Base-by-base conservation (phyloP, 768 basidiomycete genomes). In the Tulasnella sp. region DNA sequence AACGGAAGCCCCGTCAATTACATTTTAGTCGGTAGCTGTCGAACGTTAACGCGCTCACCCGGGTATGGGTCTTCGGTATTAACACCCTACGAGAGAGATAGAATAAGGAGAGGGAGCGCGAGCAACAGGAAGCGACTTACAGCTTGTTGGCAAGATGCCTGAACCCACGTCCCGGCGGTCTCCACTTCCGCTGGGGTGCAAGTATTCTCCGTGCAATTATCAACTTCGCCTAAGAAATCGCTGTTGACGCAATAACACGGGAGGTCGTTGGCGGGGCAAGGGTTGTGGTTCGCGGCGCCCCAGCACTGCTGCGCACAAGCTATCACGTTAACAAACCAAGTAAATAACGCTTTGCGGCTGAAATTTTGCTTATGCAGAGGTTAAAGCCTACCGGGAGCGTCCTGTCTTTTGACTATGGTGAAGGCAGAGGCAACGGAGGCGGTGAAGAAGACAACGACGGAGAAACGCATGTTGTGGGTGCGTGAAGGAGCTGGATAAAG, bases 391-490 rank as follows among this genome's bases (percentile, higher is more conserved):
- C 64, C 14, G 28, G 64, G 64, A 69, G 18, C 64, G 31, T 69
- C 64, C 64, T 69, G 64, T 31, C 64, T 9, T 18, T 37, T 69
- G 34, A 69, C 3, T 5, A 69, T 3, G 14, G 31, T 69, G 64
- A 69, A 31, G 64, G 31, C 64, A 31, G 64, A 69, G 31, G 28
- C 64, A 37, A 69, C 31, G 18, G 64, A 69, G 16, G 64, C 31
- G 14, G 64, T 31, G 34, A 20, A 28, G 31, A 69, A 16, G 18
- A 69, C 31, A 11, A 34, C 64, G 34, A 69, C 18, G 64, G 64
- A 69, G 34, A 69, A 69, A 37, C 64, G 64, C 64, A 69, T 69
- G 28, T 34, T 69, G 64, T 69, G 12, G 34, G 64, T 31, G 54
- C 3, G 11, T n/a, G 22, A 22, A 22, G 22, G 24, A 54, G n/a